A percentile compares a stretch with the other conserved stretches of the same genome.
These are phyloP conservation scores for Zygosaccharomyces bisporus DNA, from an alignment of 805 yeast species.

Conservation along the genomic window DNA sequence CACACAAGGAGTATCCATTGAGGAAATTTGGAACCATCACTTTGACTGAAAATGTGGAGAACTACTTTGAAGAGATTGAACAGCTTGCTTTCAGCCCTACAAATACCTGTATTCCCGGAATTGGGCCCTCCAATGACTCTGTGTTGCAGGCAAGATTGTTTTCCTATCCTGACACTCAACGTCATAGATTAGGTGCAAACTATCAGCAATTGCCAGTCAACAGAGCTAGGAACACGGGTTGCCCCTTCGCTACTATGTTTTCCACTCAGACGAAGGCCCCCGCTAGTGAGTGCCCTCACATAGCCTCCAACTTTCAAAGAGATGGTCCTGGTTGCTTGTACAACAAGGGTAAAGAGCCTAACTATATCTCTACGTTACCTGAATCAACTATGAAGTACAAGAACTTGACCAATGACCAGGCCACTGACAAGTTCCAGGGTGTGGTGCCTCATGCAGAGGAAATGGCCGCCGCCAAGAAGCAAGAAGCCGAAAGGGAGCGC, in stretches of 20 bases:
- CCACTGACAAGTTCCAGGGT: constrained; percentile 34
- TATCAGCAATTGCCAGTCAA: constrained; percentile 66
- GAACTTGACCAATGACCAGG: constrained; percentile 14
- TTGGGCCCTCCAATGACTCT: constrained; percentile 75
- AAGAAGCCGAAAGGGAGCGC: constrained; percentile 28
- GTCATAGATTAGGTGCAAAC: constrained; percentile 70
- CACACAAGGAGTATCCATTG: constrained; percentile 77
- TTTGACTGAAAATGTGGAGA: constrained; percentile 52
- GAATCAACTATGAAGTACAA: constrained; percentile 24
- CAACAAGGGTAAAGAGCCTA: constrained; percentile 49
- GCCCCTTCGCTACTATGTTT: constrained; percentile 42
- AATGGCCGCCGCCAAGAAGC: constrained; percentile 29
- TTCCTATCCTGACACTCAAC: constrained; percentile 73
- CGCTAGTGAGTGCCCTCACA: constrained; percentile 27
- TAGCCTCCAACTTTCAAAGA: constrained; percentile 47
- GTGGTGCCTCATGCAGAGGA: constrained; percentile 32
- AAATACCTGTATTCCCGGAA: constrained; percentile 63
- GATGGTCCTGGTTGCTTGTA: constrained; percentile 56
- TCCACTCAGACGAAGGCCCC: constrained; percentile 10
- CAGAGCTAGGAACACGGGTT: constrained; percentile 39
- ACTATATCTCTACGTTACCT: constrained; percentile 45
- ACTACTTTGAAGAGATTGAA: constrained; percentile 48
- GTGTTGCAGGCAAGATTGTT: constrained; percentile 73
- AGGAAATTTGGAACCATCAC: constrained; percentile 66
- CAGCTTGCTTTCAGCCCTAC: constrained; percentile 68